These are phyloP conservation scores for Adiantum capillusveneris DNA, from an alignment of 75 land plant species.

Conservation along the genomic window DNA sequence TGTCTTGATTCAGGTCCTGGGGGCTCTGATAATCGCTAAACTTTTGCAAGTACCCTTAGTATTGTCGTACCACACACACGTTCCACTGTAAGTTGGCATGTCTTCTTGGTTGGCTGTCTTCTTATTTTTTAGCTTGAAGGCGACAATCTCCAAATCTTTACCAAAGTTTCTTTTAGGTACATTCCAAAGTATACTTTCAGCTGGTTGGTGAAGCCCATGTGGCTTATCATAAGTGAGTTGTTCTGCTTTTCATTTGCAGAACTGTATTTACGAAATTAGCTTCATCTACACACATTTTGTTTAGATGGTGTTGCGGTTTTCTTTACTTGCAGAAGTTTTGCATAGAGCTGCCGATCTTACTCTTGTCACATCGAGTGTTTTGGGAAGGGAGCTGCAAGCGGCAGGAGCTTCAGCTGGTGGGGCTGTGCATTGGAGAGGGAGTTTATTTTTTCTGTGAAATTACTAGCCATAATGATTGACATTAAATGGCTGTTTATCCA, in stretches of 20 bases:
- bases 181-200: constrained; percentile 99
- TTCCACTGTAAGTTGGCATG: constrained; percentile 89
- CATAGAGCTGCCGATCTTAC: constrained; percentile 99
- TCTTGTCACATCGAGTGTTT: constrained; percentile 85
- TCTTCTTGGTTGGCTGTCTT: neutral
- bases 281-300: too few species aligned
- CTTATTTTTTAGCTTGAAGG: neutral
- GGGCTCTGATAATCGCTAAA: constrained; percentile 91
- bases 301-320: neutral
- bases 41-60: constrained; percentile 79
- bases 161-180: too few species aligned
- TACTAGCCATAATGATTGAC: too few species aligned
- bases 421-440: too few species aligned
- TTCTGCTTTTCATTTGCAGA: too few species aligned
- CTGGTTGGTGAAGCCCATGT: constrained; percentile 99
- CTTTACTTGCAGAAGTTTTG: constrained; percentile 53
- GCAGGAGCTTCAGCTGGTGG: constrained; percentile 83
- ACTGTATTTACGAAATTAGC: too few species aligned
- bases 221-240: constrained; percentile 84
- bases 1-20: constrained; percentile 58
- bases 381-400: constrained; percentile 73
- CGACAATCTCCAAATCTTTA: too few species aligned
- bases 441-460: too few species aligned
- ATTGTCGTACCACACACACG: constrained; percentile 98
- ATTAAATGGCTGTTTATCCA: too few species aligned